A percentile compares a stretch with the other conserved stretches of the same genome.
Conservation (phyloP, 2,329 filamentous ascomycete genomes). For the Lecanicillium sp. region DNA sequence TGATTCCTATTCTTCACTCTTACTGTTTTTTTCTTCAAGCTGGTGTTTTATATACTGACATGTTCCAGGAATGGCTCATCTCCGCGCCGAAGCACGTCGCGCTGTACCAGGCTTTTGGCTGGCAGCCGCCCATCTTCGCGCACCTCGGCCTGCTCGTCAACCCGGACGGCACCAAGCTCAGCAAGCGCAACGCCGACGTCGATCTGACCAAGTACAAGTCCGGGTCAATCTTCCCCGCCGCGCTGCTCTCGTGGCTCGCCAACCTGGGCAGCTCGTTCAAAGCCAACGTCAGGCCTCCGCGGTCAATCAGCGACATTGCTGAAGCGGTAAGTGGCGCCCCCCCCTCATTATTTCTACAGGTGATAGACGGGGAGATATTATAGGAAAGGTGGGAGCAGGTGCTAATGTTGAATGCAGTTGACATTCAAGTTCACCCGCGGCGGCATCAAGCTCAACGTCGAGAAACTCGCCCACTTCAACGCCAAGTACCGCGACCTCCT, state of each 20-base stretch:
- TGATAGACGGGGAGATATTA: neutral
- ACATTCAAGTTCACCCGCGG: conserved; percentile 85
- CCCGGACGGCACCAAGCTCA: conserved; percentile 66
- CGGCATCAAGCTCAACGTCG: conserved; percentile 74
- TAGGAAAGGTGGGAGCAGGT: too few relatives aligned
- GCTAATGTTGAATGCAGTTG: conserved; percentile 52
- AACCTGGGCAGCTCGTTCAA: conserved; percentile 48
- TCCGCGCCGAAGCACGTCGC: conserved; percentile 72
- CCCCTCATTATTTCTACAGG: neutral
- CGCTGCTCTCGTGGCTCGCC: conserved; percentile 72
- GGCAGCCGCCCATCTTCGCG: conserved; percentile 68
- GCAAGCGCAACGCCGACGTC: conserved; percentile 65
- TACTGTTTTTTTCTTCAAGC: conserved; percentile 26
- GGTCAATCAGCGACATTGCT: conserved; percentile 62
- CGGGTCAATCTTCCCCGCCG: conserved; percentile 40
- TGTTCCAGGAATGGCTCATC: conserved; percentile 76
- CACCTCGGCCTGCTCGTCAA: conserved; percentile 73
- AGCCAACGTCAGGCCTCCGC: conserved; percentile 21
- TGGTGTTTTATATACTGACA: too few relatives aligned
- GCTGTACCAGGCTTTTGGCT: conserved; percentile 72
- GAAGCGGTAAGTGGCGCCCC: conserved; percentile 47
- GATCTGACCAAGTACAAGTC: conserved; percentile 47
- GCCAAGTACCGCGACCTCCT: conserved; percentile 49
- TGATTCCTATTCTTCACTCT: conserved; percentile 30
- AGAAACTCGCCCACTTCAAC: conserved; percentile 78